Evolutionary conservation across 2,329 filamentous ascomycete genomes (phyloP).

Genomic region (Herpotrichia juniperi): DNA sequence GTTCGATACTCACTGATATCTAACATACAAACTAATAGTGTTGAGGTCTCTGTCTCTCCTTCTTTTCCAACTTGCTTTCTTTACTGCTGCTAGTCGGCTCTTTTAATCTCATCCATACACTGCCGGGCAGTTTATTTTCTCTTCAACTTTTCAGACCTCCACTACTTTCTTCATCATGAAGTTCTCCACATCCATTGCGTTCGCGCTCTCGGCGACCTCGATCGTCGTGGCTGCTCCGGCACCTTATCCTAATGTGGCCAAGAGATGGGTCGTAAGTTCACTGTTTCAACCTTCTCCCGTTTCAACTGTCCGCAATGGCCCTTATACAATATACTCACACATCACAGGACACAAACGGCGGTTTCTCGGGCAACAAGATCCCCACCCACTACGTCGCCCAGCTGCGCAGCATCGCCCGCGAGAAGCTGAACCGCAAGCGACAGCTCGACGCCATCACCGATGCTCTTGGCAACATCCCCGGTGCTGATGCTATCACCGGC

Average conservation of each 20-base stretch:
- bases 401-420: constrained; percentile 23
- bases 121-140: constrained; percentile 33
- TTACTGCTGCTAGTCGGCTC: constrained; percentile 34
- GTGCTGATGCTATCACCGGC: constrained; percentile 22
- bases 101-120: constrained; percentile 12
- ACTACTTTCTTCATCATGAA: constrained; percentile 28
- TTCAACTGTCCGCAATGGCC: not conserved
- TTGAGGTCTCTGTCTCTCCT: constrained; percentile 8
- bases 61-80: constrained; percentile 6
- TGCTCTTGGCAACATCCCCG: constrained; percentile 24
- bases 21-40: not conserved
- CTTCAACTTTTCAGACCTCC: constrained; percentile 1
- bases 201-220: constrained; percentile 32
- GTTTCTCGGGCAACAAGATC: constrained; percentile 19
- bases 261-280: constrained; percentile 31
- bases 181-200: constrained; percentile 31
- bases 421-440: constrained; percentile 31
- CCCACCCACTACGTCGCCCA: constrained; percentile 31
- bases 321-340: not conserved
- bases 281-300: not conserved
- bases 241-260: constrained; percentile 21
- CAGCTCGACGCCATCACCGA: constrained; percentile 34
- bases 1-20: constrained; percentile 14
- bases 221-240: constrained; percentile 32
- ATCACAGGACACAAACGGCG: constrained; percentile 20